These are phyloP conservation scores for Xylaria sp. DNA, from an alignment of 495 filamentous ascomycete species.

Conservation along the genomic window DNA sequence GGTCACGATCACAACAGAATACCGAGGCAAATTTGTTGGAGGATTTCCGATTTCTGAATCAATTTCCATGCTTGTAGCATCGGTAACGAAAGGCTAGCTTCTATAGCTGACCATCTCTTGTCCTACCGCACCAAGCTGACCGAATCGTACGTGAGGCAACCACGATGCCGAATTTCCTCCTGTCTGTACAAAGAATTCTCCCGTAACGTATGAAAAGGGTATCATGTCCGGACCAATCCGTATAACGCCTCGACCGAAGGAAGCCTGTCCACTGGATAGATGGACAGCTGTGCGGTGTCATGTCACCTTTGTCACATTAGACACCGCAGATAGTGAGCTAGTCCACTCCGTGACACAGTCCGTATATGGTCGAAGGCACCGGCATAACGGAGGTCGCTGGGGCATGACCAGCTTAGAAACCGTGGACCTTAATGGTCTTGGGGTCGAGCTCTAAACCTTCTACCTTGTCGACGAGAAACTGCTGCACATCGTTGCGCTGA, in stretches of 20 bases:
- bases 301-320: slow-evolving; percentile 22
- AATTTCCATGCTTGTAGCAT: slow-evolving; percentile 23
- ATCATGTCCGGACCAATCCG: slow-evolving; percentile 45
- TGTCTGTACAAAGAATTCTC: slow-evolving; percentile 30
- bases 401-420: slow-evolving; percentile 68
- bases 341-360: slow-evolving; percentile 36
- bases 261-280: slow-evolving; percentile 38
- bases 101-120: slow-evolving; percentile 7
- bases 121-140: slow-evolving; percentile 14
- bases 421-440: slow-evolving; percentile 97
- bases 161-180: slow-evolving; percentile 14
- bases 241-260: slow-evolving; percentile 44
- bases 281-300: slow-evolving; percentile 31
- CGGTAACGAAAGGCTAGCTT: slow-evolving; percentile 19
- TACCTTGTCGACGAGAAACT: slow-evolving; percentile 95
- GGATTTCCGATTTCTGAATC: slow-evolving; percentile 15
- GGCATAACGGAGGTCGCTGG: slow-evolving; percentile 36
- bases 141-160: slow-evolving; percentile 8
- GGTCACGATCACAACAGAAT: slow-evolving; percentile 1
- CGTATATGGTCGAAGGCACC: slow-evolving; percentile 32
- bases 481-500: slow-evolving; percentile 97
- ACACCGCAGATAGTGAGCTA: slow-evolving; percentile 29
- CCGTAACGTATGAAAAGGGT: slow-evolving; percentile 39
- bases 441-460: slow-evolving; percentile 88
- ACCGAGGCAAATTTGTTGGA: neutral